phyloP scores from a whole-genome alignment of 164 flowering plant species.

The Cinnamomum micranthum region DNA sequence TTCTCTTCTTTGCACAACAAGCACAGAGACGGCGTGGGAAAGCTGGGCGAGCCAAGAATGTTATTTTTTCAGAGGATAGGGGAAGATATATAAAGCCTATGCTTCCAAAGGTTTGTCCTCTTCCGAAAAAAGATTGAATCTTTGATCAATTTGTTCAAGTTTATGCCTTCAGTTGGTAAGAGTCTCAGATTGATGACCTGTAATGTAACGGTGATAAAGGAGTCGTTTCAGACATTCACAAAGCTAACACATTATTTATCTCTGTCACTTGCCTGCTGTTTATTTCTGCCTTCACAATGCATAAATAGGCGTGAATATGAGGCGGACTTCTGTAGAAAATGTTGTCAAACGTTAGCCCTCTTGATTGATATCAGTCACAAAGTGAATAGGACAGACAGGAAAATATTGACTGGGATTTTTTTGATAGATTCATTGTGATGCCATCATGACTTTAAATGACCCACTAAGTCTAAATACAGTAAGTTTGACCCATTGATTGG shows the following conservation, averaged over 20 bases:
- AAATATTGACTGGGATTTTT: too few species aligned
- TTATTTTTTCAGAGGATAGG: constrained; percentile 92
- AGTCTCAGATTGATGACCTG: neutral
- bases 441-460: too few species aligned
- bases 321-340: too few species aligned
- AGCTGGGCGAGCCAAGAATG: constrained; percentile 98
- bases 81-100: constrained; percentile 95
- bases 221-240: neutral
- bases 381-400: too few species aligned
- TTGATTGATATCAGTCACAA: too few species aligned
- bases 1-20: constrained; percentile 97
- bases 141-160: neutral
- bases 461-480: too few species aligned
- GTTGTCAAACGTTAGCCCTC: too few species aligned
- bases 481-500: too few species aligned
- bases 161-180: neutral
- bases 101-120: constrained; percentile 84
- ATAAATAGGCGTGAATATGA: too few species aligned
- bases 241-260: neutral
- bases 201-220: neutral
- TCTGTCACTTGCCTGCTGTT: too few species aligned
- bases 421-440: too few species aligned
- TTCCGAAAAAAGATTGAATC: neutral
- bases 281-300: too few species aligned
- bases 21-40: constrained; percentile 86